Evolutionary conservation across 441 rosid species (phyloP), one percentile per base, ranked within the genome.

Genomic region (Hypseocharis bilobata): DNA sequence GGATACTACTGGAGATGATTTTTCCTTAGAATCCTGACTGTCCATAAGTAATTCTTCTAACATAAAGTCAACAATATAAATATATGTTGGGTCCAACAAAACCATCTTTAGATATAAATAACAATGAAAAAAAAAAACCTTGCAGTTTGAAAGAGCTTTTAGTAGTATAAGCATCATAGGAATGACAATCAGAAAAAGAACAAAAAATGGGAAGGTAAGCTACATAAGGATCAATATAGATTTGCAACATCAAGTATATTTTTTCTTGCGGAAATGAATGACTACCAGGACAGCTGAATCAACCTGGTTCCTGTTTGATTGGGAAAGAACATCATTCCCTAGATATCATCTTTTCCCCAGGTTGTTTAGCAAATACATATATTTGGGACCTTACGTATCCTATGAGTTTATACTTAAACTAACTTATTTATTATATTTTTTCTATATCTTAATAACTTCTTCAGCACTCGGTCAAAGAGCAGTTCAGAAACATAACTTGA

Each of bases 401-500:
- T 25, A 54, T n/a, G n/a, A n/a, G 22, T 11, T 3, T 54, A 54
- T 23, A 23, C 58, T 54, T 23, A 17, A 29, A 57, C 14, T 57
- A 16, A 29, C 38, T 4, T 57, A n/a, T n/a, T n/a, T n/a, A n/a
- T n/a, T n/a, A n/a, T n/a, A n/a, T 10, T 23, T 4, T 52, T 52
- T 52, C 29, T 22, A 8, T 22, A 45, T 27, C 0, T 57, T 29
- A 27, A 5, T 51, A 11, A 10, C 32, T 23, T 11, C 27, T 14
- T 11, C 59, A 55, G 16, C 29, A 55, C 40, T 8, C 47, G 49
- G 49, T 49, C 32, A 58, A 55, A 13, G 2, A 7, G 62, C 22
- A 45, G 19, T 28, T 17, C 44, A 22, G 56, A 36, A 69, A 4
- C 5, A 68, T 63, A 62, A 28, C n/a, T 36, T 62, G 17, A 62